Percentiles rank a stretch among this genome's conserved stretches.
Conservation (phyloP, 2,329 filamentous ascomycete species). For the Coniochaeta sp. region DNA sequence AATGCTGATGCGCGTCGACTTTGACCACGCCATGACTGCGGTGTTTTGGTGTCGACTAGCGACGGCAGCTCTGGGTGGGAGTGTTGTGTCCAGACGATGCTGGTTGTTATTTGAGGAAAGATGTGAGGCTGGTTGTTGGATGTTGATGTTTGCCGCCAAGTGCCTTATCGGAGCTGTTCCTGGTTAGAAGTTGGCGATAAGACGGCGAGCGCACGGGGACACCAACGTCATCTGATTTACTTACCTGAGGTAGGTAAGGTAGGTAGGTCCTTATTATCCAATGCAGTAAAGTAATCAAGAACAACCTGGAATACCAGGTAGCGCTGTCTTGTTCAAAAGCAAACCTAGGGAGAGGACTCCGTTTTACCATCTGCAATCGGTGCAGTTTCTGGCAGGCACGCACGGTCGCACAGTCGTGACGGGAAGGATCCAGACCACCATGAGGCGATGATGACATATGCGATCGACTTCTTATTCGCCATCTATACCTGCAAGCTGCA, state of each 20-base stretch:
- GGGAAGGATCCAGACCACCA: not conserved
- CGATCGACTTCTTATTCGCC: not conserved
- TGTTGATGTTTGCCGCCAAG: too few relatives aligned
- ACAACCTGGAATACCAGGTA: too few relatives aligned
- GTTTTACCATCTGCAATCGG: not conserved
- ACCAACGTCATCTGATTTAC: not conserved
- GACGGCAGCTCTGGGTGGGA: not conserved
- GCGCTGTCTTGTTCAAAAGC: too few relatives aligned
- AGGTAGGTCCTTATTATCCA: too few relatives aligned
- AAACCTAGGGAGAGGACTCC: not conserved
- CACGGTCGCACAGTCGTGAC: too few relatives aligned
- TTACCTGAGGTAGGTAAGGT: too few relatives aligned
- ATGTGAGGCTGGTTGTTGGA: not conserved
- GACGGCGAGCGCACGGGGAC: too few relatives aligned
- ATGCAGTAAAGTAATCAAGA: too few relatives aligned
- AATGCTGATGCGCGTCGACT: slow-evolving; percentile 84
- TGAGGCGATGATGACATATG: not conserved
- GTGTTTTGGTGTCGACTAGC: not conserved
- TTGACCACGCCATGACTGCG: slow-evolving; percentile 73
- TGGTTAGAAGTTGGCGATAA: too few relatives aligned
- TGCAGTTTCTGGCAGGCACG: too few relatives aligned
- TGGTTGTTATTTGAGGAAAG: not conserved
- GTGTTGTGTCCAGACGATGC: not conserved
- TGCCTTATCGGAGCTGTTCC: too few relatives aligned
- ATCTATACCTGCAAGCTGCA: too few relatives aligned